Percentiles rank a stretch among this genome's conserved stretches.
These are phyloP conservation scores for Diaporthe eres DNA, from an alignment of 2,329 filamentous ascomycete species.

Conservation along the genomic window DNA sequence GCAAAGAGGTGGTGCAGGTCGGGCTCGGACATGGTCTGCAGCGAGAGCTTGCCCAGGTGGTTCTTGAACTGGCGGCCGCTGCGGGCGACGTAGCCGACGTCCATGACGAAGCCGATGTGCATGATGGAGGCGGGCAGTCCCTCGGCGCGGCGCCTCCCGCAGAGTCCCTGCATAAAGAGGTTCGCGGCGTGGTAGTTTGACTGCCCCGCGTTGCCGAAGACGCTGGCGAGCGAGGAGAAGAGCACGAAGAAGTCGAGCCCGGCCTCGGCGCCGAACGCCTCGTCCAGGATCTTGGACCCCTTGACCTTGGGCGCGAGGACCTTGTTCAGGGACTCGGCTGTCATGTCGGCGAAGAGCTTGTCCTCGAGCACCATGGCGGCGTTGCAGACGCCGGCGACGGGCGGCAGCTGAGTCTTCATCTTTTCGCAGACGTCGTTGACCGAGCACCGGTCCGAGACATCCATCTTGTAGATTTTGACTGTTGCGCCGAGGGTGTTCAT, in stretches of 20 bases:
- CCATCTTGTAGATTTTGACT: background rate
- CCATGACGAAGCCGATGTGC: background rate
- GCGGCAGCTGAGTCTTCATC: background rate
- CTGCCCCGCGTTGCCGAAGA: conserved; percentile 50
- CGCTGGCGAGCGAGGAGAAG: conserved; percentile 43
- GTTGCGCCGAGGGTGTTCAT: background rate
- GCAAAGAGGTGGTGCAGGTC: conserved; percentile 11
- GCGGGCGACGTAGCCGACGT: conserved; percentile 13
- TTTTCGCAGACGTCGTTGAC: too few species aligned
- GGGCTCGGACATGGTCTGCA: conserved; percentile 32
- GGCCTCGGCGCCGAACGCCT: background rate
- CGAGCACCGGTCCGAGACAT: background rate
- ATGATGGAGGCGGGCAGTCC: background rate
- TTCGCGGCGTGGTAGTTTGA: conserved; percentile 56
- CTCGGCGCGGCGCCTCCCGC: conserved; percentile 5
- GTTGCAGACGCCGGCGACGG: conserved; percentile 1
- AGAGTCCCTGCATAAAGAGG: conserved; percentile 50
- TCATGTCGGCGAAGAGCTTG: background rate
- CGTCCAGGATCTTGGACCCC: background rate
- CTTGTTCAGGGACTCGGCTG: background rate
- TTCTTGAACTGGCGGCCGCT: background rate
- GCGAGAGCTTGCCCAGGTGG: background rate
- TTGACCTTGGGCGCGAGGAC: conserved; percentile 6
- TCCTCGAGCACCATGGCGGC: conserved; percentile 16
- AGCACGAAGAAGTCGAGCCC: conserved; percentile 8